Evolutionary conservation across 2,329 filamentous ascomycete species (phyloP).

Genomic region (Neonectria coccinea): DNA sequence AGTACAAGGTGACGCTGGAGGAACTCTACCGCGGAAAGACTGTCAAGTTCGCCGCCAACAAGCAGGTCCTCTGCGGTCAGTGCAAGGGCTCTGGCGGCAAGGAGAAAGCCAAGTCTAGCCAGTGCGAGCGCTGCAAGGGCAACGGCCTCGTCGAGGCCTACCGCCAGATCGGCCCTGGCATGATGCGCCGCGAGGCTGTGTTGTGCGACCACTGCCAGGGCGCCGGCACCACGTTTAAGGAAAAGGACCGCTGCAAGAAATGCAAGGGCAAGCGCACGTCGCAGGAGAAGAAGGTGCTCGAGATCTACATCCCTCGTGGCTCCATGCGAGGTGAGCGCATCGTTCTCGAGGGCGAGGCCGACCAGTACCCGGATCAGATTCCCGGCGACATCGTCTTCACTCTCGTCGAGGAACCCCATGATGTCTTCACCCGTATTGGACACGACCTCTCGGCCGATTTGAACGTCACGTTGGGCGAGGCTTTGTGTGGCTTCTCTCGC

Average conservation of each 20-base stretch:
- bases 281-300: constrained; percentile 91
- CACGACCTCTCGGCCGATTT: constrained; percentile 86
- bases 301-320: constrained; percentile 94
- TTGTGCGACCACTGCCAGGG: constrained; percentile 87
- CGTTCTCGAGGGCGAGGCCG: constrained; percentile 90
- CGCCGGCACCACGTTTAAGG: constrained; percentile 87
- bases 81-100: constrained; percentile 94
- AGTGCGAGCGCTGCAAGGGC: constrained; percentile 88
- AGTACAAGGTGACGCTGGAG: constrained; percentile 91
- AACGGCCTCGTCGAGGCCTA: constrained; percentile 81
- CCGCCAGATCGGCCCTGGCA: constrained; percentile 85
- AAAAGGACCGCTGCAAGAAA: constrained; percentile 98
- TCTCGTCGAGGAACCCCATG: constrained; percentile 83
- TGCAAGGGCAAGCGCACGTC: constrained; percentile 93
- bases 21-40: constrained; percentile 99
- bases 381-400: constrained; percentile 95
- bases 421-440: constrained; percentile 84
- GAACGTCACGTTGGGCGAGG: constrained; percentile 83
- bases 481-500: constrained; percentile 88
- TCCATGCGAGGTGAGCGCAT: constrained; percentile 90
- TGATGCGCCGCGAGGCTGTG: constrained; percentile 84
- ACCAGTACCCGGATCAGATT: constrained; percentile 88
- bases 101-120: constrained; percentile 86
- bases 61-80: constrained; percentile 87
- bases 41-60: constrained; percentile 94